phyloP scores from a whole-genome alignment of 441 rosid genomes.

The Gossypium schwendimanii region DNA sequence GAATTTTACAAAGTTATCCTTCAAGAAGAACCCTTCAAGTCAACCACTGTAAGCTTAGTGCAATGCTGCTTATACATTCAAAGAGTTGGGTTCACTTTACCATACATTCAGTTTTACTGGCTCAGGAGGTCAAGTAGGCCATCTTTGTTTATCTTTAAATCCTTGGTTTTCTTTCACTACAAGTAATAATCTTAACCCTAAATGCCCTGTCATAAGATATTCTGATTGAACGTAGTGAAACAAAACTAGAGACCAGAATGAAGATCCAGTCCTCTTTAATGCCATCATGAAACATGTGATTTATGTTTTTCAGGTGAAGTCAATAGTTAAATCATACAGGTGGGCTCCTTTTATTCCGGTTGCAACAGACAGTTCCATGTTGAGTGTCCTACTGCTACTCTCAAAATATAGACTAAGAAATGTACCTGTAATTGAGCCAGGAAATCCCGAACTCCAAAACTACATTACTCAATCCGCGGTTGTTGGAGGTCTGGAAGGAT shows the following conservation, averaged over 20 bases:
- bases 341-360: conserved; percentile 83
- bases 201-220: neutral
- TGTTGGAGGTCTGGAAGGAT: conserved; percentile 69
- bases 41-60: conserved; percentile 50
- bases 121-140: neutral
- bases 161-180: neutral
- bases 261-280: neutral
- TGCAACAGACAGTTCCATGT: conserved; percentile 63
- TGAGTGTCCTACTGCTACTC: conserved; percentile 71
- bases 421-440: conserved; percentile 69
- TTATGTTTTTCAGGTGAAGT: conserved; percentile 46
- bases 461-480: conserved; percentile 80
- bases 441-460: conserved; percentile 60
- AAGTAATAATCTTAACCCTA: neutral
- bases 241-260: neutral
- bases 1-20: conserved; percentile 73
- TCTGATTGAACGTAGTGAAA: neutral
- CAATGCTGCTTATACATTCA: neutral
- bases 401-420: conserved; percentile 76
- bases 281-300: conserved; percentile 5
- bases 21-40: conserved; percentile 85
- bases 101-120: neutral
- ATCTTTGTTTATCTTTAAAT: neutral
- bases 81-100: neutral
- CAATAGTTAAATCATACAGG: conserved; percentile 62